Evolutionary conservation across 2,329 filamentous ascomycete species (phyloP).

Genomic region (Ceratocystis destructans): DNA sequence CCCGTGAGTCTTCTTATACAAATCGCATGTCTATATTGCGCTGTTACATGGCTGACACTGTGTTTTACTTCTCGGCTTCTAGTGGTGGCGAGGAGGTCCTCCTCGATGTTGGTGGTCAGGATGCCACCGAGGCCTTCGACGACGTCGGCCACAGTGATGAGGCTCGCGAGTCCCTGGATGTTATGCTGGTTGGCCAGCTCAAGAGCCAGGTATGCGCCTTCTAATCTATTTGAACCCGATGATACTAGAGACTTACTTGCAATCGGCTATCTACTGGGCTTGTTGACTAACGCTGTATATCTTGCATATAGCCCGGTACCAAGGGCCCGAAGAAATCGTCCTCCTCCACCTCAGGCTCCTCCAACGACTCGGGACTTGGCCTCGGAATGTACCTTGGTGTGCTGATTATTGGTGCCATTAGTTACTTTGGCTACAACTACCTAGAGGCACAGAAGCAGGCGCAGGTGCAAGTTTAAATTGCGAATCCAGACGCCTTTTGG

Average conservation of each 20-base stretch:
- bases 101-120: constrained; percentile 88
- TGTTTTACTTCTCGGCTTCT: constrained; percentile 19
- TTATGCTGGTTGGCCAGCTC: constrained; percentile 58
- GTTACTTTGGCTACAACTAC: constrained; percentile 78
- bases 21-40: not conserved
- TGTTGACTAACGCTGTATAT: not conserved
- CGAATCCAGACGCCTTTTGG: not conserved
- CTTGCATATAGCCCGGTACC: constrained; percentile 53
- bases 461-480: constrained; percentile 26
- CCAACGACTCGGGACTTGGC: constrained; percentile 47
- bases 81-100: constrained; percentile 98
- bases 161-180: constrained; percentile 81
- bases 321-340: constrained; percentile 52
- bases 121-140: constrained; percentile 95
- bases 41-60: not conserved
- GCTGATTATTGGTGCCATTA: constrained; percentile 59
- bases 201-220: constrained; percentile 58
- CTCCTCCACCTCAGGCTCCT: constrained; percentile 35
- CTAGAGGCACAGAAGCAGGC: constrained; percentile 40
- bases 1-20: constrained; percentile 45
- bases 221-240: not conserved
- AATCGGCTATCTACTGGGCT: too few species aligned
- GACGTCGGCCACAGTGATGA: constrained; percentile 99
- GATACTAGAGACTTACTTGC: too few species aligned
- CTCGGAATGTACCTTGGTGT: constrained; percentile 71